These are phyloP conservation scores for Diaporthe eres DNA, from an alignment of 2,329 filamentous ascomycete genomes.

Conservation along the genomic window DNA sequence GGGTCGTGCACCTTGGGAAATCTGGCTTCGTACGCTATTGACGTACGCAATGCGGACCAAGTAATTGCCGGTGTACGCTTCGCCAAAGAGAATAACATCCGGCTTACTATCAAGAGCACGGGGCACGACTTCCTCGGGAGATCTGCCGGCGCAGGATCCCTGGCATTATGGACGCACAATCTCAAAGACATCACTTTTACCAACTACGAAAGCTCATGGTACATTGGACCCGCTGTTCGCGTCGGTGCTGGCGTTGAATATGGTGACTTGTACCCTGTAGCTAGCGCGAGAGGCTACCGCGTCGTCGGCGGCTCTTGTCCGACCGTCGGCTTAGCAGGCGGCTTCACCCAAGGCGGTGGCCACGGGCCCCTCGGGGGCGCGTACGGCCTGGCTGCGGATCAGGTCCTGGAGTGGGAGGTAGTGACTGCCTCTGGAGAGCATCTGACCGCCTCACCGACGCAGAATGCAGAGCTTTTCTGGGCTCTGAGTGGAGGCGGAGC, in stretches of 20 bases:
- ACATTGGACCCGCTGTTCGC: not conserved
- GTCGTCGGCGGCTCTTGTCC: conserved; percentile 63
- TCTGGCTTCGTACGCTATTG: no score
- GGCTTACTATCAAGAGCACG: conserved; percentile 2
- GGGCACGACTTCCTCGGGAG: conserved; percentile 52
- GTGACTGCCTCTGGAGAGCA: conserved; percentile 52
- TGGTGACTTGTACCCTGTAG: conserved; percentile 37
- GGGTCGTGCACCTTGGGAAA: no score
- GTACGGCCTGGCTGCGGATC: conserved; percentile 65
- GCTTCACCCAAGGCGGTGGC: conserved; percentile 67
- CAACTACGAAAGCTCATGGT: not conserved
- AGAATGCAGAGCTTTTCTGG: conserved; percentile 41
- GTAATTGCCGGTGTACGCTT: conserved; percentile 24
- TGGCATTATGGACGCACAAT: conserved; percentile 13
- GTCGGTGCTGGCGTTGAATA: not conserved
- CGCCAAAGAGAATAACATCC: not conserved
- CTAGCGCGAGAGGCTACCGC: conserved; percentile 53
- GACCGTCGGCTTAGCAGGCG: conserved; percentile 65
- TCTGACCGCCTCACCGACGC: conserved; percentile 56
- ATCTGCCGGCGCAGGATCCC: not conserved
- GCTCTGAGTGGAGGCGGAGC: conserved; percentile 47
- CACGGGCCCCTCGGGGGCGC: conserved; percentile 60
- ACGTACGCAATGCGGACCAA: conserved; percentile 47
- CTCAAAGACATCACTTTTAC: not conserved
- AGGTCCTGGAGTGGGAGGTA: conserved; percentile 61